Base-by-base conservation (phyloP, 306 rosid species). In the Albizia julibrissin region DNA sequence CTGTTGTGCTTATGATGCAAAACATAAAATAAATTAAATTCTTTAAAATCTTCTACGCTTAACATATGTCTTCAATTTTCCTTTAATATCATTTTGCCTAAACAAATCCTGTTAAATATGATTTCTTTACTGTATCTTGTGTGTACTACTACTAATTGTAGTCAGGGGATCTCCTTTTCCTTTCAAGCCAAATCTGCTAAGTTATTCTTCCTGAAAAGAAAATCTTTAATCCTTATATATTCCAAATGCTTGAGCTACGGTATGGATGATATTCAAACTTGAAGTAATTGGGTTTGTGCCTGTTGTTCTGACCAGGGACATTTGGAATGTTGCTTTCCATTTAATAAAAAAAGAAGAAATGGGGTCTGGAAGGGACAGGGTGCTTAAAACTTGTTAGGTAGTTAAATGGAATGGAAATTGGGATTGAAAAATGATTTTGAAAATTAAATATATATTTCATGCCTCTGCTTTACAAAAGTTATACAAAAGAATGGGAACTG, bases 191-290 rank as follows among this genome's bases (percentile, higher is more conserved):
- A 70, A 54, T 70, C 70, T 56, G 43, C 52, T 3, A 4, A 58
- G 46, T 61, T 61, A n/a, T n/a, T 62, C 14, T 5, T 27, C 9
- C 18, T 56, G 56, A 24, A n/a, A 40, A 4, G 14, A 10, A 65
- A 80, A 47, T 70, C 33, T 49, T 61, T 19, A 70, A 40, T 50
- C 62, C 39, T 76, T 18, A 64, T 42, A 68, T 67, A 54, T 78
- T 81, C 49, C 16, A 46, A 68, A 33, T 40, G 29, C 78, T 74
- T 85, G 72, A 66, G 64, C 56, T 76, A 50, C 26, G 74, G 78
- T 65, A 74, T 39, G 77, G 77, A 73, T 54, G 75, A 74, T 16
- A 44, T 34, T 43, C 39, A 33, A 46, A 11, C 72, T 19, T 21
- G 52, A 15, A 62, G 72, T 74, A 21, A 66, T n/a, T 78, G 44